Percentiles rank a stretch among this genome's conserved stretches.
Evolutionary conservation across 495 filamentous ascomycete genomes (phyloP).

Genomic region (Xeromyces bisporus): DNA sequence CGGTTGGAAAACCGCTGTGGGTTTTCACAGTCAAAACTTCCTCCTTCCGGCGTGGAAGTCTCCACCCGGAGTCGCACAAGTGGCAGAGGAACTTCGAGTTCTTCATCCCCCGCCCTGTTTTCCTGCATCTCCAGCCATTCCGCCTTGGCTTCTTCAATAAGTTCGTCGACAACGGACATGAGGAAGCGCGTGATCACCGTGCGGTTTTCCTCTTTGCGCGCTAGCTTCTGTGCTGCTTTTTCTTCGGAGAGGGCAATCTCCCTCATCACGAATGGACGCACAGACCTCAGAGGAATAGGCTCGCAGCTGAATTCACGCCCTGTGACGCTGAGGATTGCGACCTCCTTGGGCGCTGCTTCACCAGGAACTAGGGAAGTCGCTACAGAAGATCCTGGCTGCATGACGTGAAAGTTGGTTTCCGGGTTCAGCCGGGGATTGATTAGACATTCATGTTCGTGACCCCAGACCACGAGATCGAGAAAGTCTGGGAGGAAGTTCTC

Average conservation of each 20-base stretch:
- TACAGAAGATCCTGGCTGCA: constrained; percentile 93
- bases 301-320: constrained; percentile 72
- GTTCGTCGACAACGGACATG: constrained; percentile 56
- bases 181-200: constrained; percentile 62
- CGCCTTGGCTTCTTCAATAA: constrained; percentile 70
- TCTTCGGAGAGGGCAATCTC: constrained; percentile 69
- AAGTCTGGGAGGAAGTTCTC: constrained; percentile 91
- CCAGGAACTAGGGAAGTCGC: constrained; percentile 83
- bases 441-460: constrained; percentile 92
- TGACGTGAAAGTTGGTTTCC: constrained; percentile 82
- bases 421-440: constrained; percentile 70
- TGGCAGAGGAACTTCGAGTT: constrained; percentile 47
- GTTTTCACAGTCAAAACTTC: constrained; percentile 81
- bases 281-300: constrained; percentile 66
- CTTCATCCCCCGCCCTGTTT: constrained; percentile 36
- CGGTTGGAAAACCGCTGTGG: constrained; percentile 93
- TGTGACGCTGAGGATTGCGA: constrained; percentile 67
- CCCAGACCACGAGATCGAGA: constrained; percentile 85
- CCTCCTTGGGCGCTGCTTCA: constrained; percentile 83
- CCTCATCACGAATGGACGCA: constrained; percentile 75
- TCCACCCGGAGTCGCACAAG: constrained; percentile 84
- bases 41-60: constrained; percentile 71
- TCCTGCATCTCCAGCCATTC: constrained; percentile 65
- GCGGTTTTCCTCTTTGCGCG: constrained; percentile 66
- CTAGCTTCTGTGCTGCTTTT: constrained; percentile 55